These are phyloP conservation scores for Trichoderma oligosporum DNA, from an alignment of 2,329 filamentous ascomycete species.

Conservation along the genomic window DNA sequence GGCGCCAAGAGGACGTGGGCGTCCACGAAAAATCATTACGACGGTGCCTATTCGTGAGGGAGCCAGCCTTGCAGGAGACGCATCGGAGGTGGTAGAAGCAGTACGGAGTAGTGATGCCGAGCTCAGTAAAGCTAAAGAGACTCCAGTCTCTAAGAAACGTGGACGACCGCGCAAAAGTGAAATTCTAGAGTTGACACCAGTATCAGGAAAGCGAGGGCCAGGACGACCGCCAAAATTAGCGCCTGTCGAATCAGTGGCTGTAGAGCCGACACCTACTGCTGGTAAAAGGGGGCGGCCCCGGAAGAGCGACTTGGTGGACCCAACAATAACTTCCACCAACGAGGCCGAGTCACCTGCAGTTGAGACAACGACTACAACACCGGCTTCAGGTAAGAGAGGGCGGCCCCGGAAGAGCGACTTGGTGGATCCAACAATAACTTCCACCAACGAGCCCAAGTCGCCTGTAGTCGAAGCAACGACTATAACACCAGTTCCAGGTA, in stretches of 20 bases:
- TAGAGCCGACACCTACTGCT: background rate
- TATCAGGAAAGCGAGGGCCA: background rate
- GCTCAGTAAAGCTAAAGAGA: background rate
- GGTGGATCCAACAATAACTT: background rate
- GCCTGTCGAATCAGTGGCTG: background rate
- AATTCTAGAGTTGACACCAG: background rate
- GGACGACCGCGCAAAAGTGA: conserved; percentile 1
- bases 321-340: background rate
- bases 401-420: background rate
- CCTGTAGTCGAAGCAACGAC: background rate
- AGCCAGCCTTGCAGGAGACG: background rate
- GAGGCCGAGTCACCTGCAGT: background rate
- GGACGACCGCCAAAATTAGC: background rate
- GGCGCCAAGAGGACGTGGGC: background rate
- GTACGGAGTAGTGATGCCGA: background rate
- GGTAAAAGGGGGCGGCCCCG: background rate
- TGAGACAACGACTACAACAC: background rate
- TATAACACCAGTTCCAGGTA: background rate
- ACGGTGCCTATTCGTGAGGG: background rate
- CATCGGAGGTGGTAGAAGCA: background rate
- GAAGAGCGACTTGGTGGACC: background rate
- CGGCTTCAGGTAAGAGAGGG: background rate
- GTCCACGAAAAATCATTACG: background rate
- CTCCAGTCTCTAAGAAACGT: background rate
- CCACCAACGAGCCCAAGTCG: background rate